Conservation (phyloP, 106 monocot genomes). For the Acorus calamus region DNA sequence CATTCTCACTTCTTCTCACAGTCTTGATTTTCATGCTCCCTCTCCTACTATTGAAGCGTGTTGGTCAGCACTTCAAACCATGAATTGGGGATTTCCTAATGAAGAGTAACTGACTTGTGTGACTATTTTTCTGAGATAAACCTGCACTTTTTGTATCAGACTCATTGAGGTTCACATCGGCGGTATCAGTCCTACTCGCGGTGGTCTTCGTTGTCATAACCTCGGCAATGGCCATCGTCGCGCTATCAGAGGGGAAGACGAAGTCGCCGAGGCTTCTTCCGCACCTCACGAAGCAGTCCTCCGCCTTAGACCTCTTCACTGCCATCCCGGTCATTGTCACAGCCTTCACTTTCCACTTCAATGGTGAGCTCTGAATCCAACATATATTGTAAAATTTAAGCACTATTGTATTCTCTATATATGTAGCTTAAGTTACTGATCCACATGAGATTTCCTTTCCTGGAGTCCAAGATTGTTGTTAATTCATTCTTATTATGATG, state of each 20-base stretch:
- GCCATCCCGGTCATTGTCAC: constrained; percentile 80
- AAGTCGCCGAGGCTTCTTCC: constrained; percentile 51
- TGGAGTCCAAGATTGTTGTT: no score
- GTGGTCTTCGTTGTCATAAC: constrained; percentile 67
- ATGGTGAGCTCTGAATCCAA: constrained; percentile 56
- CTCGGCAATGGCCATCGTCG: constrained; percentile 58
- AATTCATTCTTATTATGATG: not conserved
- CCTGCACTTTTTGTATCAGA: constrained; percentile 33
- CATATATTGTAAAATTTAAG: no score
- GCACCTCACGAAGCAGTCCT: constrained; percentile 34
- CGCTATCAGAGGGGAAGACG: constrained; percentile 39
- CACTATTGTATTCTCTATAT: no score
- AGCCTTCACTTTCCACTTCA: constrained; percentile 98
- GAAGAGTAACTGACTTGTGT: not conserved
- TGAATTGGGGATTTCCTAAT: not conserved
- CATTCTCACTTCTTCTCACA: constrained; percentile 21
- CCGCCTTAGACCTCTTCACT: constrained; percentile 69
- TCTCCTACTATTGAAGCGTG: constrained; percentile 33
- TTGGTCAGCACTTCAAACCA: constrained; percentile 21
- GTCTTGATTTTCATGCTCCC: constrained; percentile 32
- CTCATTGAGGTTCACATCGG: constrained; percentile 75
- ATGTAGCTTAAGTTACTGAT: no score
- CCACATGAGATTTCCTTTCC: no score
- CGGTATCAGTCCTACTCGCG: constrained; percentile 69
- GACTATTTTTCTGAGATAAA: not conserved